Evolutionary conservation across 78 protist genomes (phyloP).

Genomic region (Polysphondylium violaceum): DNA sequence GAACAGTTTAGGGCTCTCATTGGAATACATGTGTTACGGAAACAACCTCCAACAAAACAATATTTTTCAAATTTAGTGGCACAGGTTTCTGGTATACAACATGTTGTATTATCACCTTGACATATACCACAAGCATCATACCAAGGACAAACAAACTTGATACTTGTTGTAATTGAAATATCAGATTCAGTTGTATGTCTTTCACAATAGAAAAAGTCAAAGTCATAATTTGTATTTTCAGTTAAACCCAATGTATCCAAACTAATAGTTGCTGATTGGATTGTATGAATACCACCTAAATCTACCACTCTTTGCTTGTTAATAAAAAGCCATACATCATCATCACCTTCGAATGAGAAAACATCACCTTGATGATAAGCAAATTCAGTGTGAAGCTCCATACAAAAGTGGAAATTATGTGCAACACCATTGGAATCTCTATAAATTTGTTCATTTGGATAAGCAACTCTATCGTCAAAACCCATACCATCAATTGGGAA

Average conservation of each 20-base stretch:
- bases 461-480: not conserved
- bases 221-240: not conserved
- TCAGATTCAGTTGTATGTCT: slow-evolving; percentile 12
- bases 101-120: slow-evolving; percentile 12
- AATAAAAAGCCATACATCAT: slow-evolving; percentile 67
- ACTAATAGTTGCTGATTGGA: not conserved
- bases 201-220: slow-evolving; percentile 25
- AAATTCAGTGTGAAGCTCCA: slow-evolving; percentile 16
- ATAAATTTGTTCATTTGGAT: not conserved
- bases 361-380: slow-evolving; percentile 7
- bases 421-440: not conserved
- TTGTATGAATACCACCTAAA: slow-evolving; percentile 56
- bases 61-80: not conserved
- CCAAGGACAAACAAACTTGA: not conserved
- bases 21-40: not conserved
- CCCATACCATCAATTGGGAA: slow-evolving; percentile 58
- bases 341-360: slow-evolving; percentile 67
- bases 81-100: not conserved
- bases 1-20: not conserved
- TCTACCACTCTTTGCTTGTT: slow-evolving; percentile 43
- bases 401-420: slow-evolving; percentile 35
- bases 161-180: not conserved
- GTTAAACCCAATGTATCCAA: not conserved
- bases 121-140: slow-evolving; percentile 33
- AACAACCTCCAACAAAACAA: not conserved